phyloP scores from a whole-genome alignment of 2,329 filamentous ascomycete species.

The Ambrosiella beaveri region DNA sequence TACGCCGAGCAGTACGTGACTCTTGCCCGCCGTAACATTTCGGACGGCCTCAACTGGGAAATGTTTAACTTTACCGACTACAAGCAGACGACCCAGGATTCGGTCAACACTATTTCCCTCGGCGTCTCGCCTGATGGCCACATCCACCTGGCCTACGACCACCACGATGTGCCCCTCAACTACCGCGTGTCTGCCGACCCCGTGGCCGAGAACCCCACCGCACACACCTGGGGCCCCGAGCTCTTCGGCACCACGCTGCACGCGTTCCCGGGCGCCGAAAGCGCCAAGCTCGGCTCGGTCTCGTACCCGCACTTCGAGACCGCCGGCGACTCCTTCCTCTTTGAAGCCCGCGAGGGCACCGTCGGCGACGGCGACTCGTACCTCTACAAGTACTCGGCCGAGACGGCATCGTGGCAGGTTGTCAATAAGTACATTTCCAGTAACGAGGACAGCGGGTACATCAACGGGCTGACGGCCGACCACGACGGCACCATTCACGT shows the following conservation, averaged over 20 bases:
- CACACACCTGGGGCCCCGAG: constrained; percentile 12
- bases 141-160: constrained; percentile 16
- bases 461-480: constrained; percentile 13
- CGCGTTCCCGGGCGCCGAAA: constrained; percentile 11
- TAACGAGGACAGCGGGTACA: constrained; percentile 15
- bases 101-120: constrained; percentile 16
- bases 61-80: constrained; percentile 15
- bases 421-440: constrained; percentile 14
- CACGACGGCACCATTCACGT: constrained; percentile 12
- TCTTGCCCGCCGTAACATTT: constrained; percentile 14
- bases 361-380: constrained; percentile 15
- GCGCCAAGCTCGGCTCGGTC: constrained; percentile 14
- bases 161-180: constrained; percentile 16
- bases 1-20: constrained; percentile 14
- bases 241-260: constrained; percentile 13
- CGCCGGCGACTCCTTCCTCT: constrained; percentile 13
- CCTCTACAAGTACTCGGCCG: constrained; percentile 13
- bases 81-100: constrained; percentile 15
- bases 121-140: constrained; percentile 14
- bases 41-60: constrained; percentile 13
- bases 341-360: constrained; percentile 15
- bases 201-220: constrained; percentile 10
- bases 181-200: constrained; percentile 14
- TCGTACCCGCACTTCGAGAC: constrained; percentile 15
- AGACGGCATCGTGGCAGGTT: constrained; percentile 11